Evolutionary conservation across 306 rosid genomes (phyloP).

Genomic region (Mimosa bimucronata): DNA sequence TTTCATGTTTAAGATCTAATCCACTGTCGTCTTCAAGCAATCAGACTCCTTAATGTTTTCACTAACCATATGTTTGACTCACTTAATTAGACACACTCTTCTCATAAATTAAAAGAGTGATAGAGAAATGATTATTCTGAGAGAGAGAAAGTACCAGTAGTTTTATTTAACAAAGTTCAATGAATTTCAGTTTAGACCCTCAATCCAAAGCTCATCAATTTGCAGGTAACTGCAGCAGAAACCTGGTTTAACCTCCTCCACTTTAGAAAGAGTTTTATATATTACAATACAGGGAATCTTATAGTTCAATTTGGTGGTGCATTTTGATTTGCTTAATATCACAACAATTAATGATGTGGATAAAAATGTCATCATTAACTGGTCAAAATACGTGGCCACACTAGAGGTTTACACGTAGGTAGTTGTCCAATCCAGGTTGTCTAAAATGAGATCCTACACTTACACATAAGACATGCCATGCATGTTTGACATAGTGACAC

Average conservation of each 20-base stretch:
- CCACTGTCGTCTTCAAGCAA: background rate
- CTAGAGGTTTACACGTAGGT: constrained; percentile 29
- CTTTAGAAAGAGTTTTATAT: too few relatives aligned
- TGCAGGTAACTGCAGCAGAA: too few relatives aligned
- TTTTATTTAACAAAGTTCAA: background rate
- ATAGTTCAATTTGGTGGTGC: constrained; percentile 34
- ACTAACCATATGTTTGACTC: background rate
- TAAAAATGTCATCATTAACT: background rate
- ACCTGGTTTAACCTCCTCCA: too few relatives aligned
- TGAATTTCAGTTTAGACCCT: too few relatives aligned
- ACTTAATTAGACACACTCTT: background rate
- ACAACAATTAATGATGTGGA: background rate
- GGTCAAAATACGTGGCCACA: constrained; percentile 13
- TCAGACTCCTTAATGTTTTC: background rate
- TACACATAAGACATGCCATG: constrained; percentile 43
- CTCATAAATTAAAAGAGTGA: too few relatives aligned
- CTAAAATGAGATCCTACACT: constrained; percentile 37
- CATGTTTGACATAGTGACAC: constrained; percentile 64
- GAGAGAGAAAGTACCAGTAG: too few relatives aligned
- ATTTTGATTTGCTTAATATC: constrained; percentile 17
- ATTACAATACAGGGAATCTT: too few relatives aligned
- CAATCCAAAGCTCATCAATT: too few relatives aligned
- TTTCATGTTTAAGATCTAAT: too few relatives aligned
- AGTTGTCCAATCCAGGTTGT: constrained; percentile 43
- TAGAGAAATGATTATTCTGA: too few relatives aligned